phyloP scores from a whole-genome alignment of 306 rosid genomes.

The Quercus robur region DNA sequence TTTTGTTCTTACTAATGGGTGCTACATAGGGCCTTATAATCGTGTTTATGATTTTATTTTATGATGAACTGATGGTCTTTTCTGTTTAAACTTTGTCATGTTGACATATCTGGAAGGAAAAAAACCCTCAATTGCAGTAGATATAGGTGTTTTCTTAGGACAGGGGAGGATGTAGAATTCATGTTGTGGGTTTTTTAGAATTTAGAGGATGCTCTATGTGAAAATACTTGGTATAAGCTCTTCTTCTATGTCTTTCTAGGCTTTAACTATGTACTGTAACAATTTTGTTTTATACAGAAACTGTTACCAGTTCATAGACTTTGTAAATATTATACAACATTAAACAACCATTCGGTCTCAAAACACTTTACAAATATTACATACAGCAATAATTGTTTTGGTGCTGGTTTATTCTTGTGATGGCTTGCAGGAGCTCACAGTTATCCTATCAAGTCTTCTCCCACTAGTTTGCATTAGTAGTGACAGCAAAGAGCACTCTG shows the following conservation, averaged over 20 bases:
- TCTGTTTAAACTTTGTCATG: neutral
- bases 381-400: constrained; percentile 3
- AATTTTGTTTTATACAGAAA: neutral
- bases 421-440: constrained; percentile 68
- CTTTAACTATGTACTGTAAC: neutral
- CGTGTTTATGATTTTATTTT: neutral
- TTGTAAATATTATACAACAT: neutral
- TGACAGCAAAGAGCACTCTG: constrained; percentile 74
- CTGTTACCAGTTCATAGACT: neutral
- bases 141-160: neutral
- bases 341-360: no score
- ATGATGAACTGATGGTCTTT: neutral
- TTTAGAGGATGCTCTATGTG: neutral
- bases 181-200: neutral
- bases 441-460: constrained; percentile 68
- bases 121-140: neutral
- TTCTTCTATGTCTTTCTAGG: neutral
- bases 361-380: neutral
- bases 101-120: neutral
- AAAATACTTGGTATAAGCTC: neutral
- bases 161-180: neutral
- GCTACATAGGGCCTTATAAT: neutral
- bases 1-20: neutral
- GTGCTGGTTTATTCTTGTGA: constrained; percentile 8
- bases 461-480: constrained; percentile 68